Evolutionary conservation across 768 basidiomycete genomes (phyloP).

Genomic region (Guyanaporus albipodus): DNA sequence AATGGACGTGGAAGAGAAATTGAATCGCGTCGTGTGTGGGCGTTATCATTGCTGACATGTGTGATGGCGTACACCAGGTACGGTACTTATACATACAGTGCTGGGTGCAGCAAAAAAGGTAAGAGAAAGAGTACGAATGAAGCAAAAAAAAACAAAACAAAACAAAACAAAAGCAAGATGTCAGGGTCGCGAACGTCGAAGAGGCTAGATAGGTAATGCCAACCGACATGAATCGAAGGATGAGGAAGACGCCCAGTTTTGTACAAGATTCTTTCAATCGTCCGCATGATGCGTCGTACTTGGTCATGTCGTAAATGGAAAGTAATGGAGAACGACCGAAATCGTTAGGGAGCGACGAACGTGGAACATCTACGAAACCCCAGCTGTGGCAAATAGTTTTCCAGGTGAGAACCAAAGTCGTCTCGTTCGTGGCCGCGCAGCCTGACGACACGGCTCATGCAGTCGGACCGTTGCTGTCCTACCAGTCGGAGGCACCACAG

Average conservation of each 20-base stretch:
- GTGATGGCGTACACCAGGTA: conserved; percentile 30
- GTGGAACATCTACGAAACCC: conserved; percentile 29
- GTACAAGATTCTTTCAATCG: conserved; percentile 24
- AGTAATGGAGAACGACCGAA: background rate
- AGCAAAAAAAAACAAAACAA: no score
- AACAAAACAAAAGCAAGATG: no score
- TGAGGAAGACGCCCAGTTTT: conserved; percentile 12
- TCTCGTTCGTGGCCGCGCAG: conserved; percentile 36
- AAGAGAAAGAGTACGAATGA: background rate
- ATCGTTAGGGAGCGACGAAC: conserved; percentile 6
- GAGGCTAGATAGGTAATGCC: conserved; percentile 25
- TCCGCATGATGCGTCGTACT: conserved; percentile 13
- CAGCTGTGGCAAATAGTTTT: conserved; percentile 45
- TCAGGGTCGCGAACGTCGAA: conserved; percentile 23
- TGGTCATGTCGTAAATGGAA: conserved; percentile 3
- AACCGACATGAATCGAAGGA: conserved; percentile 14
- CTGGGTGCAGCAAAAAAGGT: conserved; percentile 11
- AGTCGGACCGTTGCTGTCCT: conserved; percentile 26
- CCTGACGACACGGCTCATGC: conserved; percentile 33
- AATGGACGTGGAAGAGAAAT: conserved; percentile 2
- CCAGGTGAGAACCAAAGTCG: conserved; percentile 54
- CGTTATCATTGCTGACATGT: conserved; percentile 15
- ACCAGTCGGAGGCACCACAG: conserved; percentile 30
- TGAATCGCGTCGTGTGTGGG: conserved; percentile 5
- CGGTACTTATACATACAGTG: conserved; percentile 34